Base-by-base conservation (phyloP, 164 flowering plant species). In the Kalanchoe fedtschenkoi region DNA sequence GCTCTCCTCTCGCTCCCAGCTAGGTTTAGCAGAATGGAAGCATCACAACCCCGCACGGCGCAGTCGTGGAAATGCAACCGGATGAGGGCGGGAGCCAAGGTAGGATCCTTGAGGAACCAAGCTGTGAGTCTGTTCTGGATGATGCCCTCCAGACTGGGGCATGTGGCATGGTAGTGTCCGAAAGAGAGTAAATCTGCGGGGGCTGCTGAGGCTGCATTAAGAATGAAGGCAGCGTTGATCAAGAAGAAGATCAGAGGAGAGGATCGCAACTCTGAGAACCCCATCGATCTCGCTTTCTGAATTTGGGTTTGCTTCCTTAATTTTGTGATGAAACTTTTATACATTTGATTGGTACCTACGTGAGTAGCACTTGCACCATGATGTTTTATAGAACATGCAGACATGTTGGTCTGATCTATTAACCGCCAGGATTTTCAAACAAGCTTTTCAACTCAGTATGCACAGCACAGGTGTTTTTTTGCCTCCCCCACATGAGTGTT, bases 21-120 rank as follows among this genome's bases (percentile, higher is more conserved):
- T 0, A 65, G 58, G 70, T 71, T 71, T 32, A 76, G 34, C 19
- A 76, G 58, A 14, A 76, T 60, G n/a, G 79, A 76, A 17, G 56
- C 79, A 56, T 76, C 79, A 43, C 79, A 76, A 19, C 79, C 79
- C 79, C 73, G 62, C 34, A 76, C 76, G 39, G 68, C 70, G 58
- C 79, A 76, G 42, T 76, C 79, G 24, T 76, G 79, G 72, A 76
- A 76, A 38, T 70, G 79, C 66, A 76, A 47, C 47, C 79, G 72
- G 64, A 76, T 61, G 19, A 76, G 15, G 61, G 70, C 66, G 6
- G 79, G 43, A 30, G 76, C 74, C 55, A 76, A 64, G 1, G 66
- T 65, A 4, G 15, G 24, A 60, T 72, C 79, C n/a, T 63, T 26
- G 2, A 10, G 9, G 26, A 76, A 57, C 62, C 70, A 61, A 57